Evolutionary conservation across 345 rosid genomes (phyloP), one percentile per base, ranked within the genome.

Genomic region (Eucalyptus virginea): DNA sequence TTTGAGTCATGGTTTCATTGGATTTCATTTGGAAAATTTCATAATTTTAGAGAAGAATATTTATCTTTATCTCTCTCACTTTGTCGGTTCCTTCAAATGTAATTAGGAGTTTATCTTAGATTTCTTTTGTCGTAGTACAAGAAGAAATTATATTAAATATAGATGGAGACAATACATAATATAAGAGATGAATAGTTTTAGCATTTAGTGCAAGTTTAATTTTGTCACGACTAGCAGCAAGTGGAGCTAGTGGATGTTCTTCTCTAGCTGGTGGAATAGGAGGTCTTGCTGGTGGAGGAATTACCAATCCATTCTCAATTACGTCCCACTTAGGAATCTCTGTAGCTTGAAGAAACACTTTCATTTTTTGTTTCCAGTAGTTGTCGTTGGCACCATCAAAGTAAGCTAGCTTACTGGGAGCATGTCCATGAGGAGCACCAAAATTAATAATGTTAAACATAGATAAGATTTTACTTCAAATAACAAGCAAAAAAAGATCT

Each of bases 251-350:
- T 62, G 69, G 69, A 62, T 62, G 18, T 30, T 30, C 69, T 30
- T 62, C 69, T 28, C 69, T 62, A 62, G 32, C 69, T 62, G 34
- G 17, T 2, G 69, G 34, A 30, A 62, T 1, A 30, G 69, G 34
- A 60, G 69, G 69, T 13, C 69, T 0, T 13, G 16, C 69, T 28
- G 34, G 69, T 28, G 69, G 32, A 62, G 34, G 34, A 62, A 30
- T 30, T 62, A 62, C 32, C 32, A 12, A 62, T 30, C 69, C 69
- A 62, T 62, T 30, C 9, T 62, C 69, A 62, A 62, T 30, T 30
- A 30, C 32, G 47, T 92, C 93, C 7, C 94, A 92, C 94, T 87
- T 92, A 28, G 69, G 69, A 62, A 62, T 28, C 32, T 6, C 34
- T 62, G 34, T 62, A 30, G 69, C 34, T 62, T 6, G 69, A 62